Evolutionary conservation across 169 alveolate genomes (phyloP).

Genomic region (Plasmodium knowlesi): DNA sequence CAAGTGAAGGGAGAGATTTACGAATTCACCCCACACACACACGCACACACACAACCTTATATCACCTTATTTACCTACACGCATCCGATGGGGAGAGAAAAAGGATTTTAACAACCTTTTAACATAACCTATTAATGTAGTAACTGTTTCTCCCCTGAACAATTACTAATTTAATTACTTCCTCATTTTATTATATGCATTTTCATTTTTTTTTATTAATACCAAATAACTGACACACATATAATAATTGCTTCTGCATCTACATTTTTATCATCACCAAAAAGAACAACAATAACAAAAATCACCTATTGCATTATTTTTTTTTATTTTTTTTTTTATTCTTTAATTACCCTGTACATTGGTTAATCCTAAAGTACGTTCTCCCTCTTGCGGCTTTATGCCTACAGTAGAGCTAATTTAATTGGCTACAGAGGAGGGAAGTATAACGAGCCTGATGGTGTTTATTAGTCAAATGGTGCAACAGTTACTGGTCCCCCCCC

Average conservation of each 20-base stretch:
- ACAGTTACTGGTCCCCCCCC: not conserved
- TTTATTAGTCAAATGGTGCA: not conserved
- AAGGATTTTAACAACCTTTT: not conserved
- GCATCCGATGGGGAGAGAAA: not conserved
- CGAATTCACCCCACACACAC: not conserved
- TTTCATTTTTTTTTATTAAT: too few relatives aligned
- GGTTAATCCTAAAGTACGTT: not conserved
- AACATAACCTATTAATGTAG: not conserved
- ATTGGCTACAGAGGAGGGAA: not conserved
- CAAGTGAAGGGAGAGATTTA: not conserved
- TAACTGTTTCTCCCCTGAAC: not conserved
- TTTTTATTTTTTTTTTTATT: too few relatives aligned
- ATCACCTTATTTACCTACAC: not conserved
- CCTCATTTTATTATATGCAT: not conserved
- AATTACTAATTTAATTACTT: not conserved
- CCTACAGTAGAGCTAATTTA: not conserved
- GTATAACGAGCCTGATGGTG: not conserved
- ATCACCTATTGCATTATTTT: not conserved
- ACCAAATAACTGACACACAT: not conserved
- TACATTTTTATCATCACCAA: not conserved
- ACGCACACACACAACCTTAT: not conserved
- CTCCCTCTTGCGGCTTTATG: not conserved
- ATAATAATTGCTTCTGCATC: not conserved
- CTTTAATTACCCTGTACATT: not conserved
- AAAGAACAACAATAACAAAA: not conserved